Base-by-base conservation (phyloP, 345 rosid genomes). In the Ceriops decandra region DNA sequence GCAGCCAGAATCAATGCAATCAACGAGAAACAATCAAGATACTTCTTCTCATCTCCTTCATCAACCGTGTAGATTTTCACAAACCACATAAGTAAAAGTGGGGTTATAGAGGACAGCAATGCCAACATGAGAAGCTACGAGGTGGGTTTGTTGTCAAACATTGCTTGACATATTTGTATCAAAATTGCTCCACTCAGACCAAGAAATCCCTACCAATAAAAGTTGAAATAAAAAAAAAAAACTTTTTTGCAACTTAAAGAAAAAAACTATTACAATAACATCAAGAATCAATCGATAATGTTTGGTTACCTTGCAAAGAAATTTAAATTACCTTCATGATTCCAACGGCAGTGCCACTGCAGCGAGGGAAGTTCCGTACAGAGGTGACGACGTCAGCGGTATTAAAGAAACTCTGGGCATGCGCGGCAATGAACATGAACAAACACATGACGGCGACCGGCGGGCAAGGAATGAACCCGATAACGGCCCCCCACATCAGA, bases 401-500 rank as follows among this genome's bases (percentile, higher is more conserved):
- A 52, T 78, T 78, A 58, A 76, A 82, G 74, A 82, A 82, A 60
- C 74, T 68, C 76, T 76, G 77, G 1, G 72, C 82, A 30, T 76
- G 82, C 2, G 82, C 80, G 5, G 82, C 80, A 24, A 79, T 15
- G 24, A 70, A 46, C 82, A 82, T 76, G 66, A 75, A 70, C 28
- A 73, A 7, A 62, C 85, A 78, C 80, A 82, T 68, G 15, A 36
- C 76, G 8, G 47, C 60, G 16, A 78, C 80, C 62, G 82, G 80
- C 22, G 80, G 85, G 38, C 49, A 63, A 15, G 63, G 66, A 62
- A 88, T 74, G 71, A 88, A 28, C 13, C 90, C 88, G 42, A 72
- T 76, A 5, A 87, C 91, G 11, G 90, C 62, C 19, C 88, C 88
- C 92, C 95, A 89, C 33, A 89, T 83, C 1, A 87, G 51, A 68